Evolutionary conservation across 768 basidiomycete species (phyloP).

Genomic region (Suillus bovinus): DNA sequence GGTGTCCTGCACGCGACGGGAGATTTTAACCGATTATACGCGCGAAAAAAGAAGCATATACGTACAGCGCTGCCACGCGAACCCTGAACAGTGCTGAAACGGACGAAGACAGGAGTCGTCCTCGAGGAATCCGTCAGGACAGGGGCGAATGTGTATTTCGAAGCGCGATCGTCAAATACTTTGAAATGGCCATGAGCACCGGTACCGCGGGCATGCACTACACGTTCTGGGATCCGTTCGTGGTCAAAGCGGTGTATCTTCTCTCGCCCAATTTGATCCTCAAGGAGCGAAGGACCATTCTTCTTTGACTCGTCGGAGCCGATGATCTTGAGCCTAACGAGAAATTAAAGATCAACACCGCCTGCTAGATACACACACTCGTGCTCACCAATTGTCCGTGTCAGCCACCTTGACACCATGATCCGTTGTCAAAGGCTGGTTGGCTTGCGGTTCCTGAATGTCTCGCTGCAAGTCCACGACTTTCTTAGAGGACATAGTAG

Average conservation of each 20-base stretch:
- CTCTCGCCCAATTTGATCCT: constrained; percentile 73
- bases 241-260: constrained; percentile 83
- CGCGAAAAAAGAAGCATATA: constrained; percentile 10
- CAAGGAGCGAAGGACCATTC: constrained; percentile 71
- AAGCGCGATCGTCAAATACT: constrained; percentile 64
- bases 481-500: constrained; percentile 17
- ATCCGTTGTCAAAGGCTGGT: constrained; percentile 52
- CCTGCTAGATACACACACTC: constrained; percentile 1
- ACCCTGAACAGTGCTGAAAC: constrained; percentile 87
- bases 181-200: constrained; percentile 86
- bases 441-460: constrained; percentile 21
- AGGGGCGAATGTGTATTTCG: constrained; percentile 67
- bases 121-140: constrained; percentile 74
- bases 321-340: constrained; percentile 51
- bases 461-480: constrained; percentile 26
- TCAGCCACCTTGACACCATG: constrained; percentile 58
- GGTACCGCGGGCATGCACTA: constrained; percentile 69
- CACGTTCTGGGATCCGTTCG: constrained; percentile 87
- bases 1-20: constrained; percentile 49
- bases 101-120: constrained; percentile 74
- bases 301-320: neutral
- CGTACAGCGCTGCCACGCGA: constrained; percentile 79
- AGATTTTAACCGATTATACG: constrained; percentile 1
- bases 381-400: constrained; percentile 62
- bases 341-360: constrained; percentile 12